phyloP scores from a whole-genome alignment of 2,329 filamentous ascomycete genomes.

The Parastagonospora nodorum region DNA sequence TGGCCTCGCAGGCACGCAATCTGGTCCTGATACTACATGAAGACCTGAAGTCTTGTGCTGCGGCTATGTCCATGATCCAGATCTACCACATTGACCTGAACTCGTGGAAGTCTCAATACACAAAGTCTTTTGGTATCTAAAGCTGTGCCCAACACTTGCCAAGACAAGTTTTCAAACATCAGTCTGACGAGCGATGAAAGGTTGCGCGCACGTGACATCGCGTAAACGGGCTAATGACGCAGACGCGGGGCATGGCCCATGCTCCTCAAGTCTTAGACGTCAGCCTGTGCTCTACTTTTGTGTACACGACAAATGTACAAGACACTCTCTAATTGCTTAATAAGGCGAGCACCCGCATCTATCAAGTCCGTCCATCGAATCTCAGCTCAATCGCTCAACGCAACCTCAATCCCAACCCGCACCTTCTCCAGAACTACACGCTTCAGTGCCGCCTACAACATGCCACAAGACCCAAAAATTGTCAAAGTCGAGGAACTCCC shows the following conservation, averaged over 20 bases:
- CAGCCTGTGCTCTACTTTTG: constrained; percentile 4
- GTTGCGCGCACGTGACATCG: constrained; percentile 9
- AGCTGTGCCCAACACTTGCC: too few relatives aligned
- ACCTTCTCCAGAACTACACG: constrained; percentile 17
- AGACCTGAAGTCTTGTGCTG: too few relatives aligned
- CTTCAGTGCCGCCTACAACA: constrained; percentile 35
- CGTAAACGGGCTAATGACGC: constrained; percentile 12
- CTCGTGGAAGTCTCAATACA: too few relatives aligned
- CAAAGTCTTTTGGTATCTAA: too few relatives aligned
- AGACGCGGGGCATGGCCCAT: constrained; percentile 11
- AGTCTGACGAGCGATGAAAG: neutral
- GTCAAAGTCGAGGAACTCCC: constrained; percentile 53
- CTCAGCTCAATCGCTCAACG: neutral
- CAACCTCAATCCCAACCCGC: neutral
- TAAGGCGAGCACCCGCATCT: neutral
- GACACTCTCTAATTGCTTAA: neutral
- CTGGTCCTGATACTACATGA: too few relatives aligned
- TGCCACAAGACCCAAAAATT: constrained; percentile 39
- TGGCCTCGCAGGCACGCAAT: too few relatives aligned
- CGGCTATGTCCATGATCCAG: too few relatives aligned
- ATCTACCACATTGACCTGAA: too few relatives aligned
- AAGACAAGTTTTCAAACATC: too few relatives aligned
- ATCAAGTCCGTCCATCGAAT: neutral
- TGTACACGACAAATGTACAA: constrained; percentile 9
- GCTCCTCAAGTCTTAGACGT: constrained; percentile 15